Base-by-base conservation (phyloP, 441 rosid species). In the Omphalea diandra region DNA sequence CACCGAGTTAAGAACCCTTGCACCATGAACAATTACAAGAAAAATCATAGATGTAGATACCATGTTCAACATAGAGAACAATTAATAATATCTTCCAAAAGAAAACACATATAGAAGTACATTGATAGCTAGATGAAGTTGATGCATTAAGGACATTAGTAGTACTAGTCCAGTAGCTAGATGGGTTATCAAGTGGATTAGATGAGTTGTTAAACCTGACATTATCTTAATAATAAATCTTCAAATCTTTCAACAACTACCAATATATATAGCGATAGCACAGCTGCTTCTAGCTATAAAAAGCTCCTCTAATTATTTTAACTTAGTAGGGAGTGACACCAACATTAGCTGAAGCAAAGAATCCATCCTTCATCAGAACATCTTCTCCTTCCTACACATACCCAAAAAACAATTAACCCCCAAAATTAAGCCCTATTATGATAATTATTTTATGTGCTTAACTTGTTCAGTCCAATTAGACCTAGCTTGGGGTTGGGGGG, bases 311-410 rank as follows among this genome's bases (percentile, higher is more conserved):
- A 4, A 3, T 27, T 14, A 9, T 54, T 27, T 20, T 57, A 36
- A 58, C 33, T 71, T 71, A 88, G 82, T 85, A 88, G 61, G 96
- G 98, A 63, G 90, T 65, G 74, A 90, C 86, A 69, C 94, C 97
- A 69, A 87, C 83, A 59, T 90, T 86, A 22, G 90, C 75, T 29
- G 95, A 82, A 77, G 83, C 82, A 60, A 86, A 85, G 79, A 86
- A 86, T 68, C 93, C 98, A 72, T 90, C 98, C 79, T 89, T 92
- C 83, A 83, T 86, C 70, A 82, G 77, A 83, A 81, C 80, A 66
- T 89, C 94, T 49, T 91, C 96, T 74, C 88, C 99, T 56, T 86
- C 98, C 98, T 92, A 50, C 63, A 71, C 35, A 56, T 29, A 41
- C 43, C 50, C 8, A 49, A 36, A 63, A 59, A 44, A 11, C 36